These are phyloP conservation scores for Penicillium sp. DNA, from an alignment of 2,329 filamentous ascomycete species.

Conservation along the genomic window DNA sequence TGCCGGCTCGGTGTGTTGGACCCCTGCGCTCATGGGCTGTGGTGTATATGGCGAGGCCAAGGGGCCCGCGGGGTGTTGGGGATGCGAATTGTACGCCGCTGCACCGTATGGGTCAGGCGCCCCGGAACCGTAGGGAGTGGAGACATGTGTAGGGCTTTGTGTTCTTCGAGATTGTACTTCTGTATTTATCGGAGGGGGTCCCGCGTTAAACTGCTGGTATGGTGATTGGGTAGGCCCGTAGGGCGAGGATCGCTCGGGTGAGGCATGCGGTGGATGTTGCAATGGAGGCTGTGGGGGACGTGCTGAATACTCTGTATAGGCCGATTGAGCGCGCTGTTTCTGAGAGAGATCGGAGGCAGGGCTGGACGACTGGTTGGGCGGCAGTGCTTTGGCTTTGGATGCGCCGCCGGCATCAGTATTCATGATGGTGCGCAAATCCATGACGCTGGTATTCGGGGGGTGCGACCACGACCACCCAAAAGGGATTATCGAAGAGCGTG, in stretches of 20 bases:
- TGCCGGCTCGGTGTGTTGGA: conserved; percentile 32
- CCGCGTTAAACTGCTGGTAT: conserved; percentile 39
- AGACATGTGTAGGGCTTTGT: conserved; percentile 34
- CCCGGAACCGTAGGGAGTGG: conserved; percentile 31
- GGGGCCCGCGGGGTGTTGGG: conserved; percentile 28
- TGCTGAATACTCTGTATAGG: conserved; percentile 29
- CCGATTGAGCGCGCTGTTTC: conserved; percentile 27
- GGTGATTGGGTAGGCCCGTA: conserved; percentile 42
- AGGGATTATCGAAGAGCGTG: conserved; percentile 15
- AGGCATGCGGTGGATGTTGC: conserved; percentile 47
- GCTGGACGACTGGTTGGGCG: conserved; percentile 32
- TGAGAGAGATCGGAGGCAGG: conserved; percentile 29
- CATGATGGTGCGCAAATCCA: conserved; percentile 57
- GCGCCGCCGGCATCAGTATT: conserved; percentile 44
- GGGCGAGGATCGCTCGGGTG: conserved; percentile 43
- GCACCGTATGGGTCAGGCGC: conserved; percentile 38
- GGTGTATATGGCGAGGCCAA: conserved; percentile 43
- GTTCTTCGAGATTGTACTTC: conserved; percentile 30
- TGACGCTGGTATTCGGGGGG: conserved; percentile 31
- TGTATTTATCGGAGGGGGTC: conserved; percentile 31
- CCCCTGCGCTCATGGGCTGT: conserved; percentile 34
- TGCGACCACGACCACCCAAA: conserved; percentile 21
- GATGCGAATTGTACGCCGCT: conserved; percentile 30
- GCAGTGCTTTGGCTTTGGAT: conserved; percentile 31
- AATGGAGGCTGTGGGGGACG: conserved; percentile 44